Conservation (phyloP, 2,329 filamentous ascomycete species). For the Calonectria crousiana region DNA sequence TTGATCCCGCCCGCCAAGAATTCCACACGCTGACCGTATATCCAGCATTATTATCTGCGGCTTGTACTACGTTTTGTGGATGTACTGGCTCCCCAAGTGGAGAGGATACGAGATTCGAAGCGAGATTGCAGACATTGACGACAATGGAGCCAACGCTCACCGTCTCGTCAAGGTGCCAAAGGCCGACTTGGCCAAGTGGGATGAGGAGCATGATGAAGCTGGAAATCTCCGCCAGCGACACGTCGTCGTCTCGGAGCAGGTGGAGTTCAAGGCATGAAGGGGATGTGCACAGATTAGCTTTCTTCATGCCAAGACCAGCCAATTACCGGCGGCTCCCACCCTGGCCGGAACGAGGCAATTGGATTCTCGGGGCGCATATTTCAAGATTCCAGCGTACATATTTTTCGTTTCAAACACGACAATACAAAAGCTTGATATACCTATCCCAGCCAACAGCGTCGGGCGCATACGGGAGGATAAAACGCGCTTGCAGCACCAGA, state of each 20-base stretch:
- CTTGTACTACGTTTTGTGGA: conserved; percentile 72
- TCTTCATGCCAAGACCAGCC: neutral
- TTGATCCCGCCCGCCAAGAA: conserved; percentile 30
- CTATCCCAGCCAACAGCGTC: neutral
- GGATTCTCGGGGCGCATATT: neutral
- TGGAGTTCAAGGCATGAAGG: neutral
- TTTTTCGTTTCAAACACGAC: neutral
- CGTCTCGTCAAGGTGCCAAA: conserved; percentile 66
- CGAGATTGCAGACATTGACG: conserved; percentile 59
- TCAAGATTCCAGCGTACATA: neutral
- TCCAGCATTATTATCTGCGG: conserved; percentile 65
- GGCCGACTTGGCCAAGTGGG: conserved; percentile 65
- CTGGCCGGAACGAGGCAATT: neutral
- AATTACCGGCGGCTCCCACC: neutral
- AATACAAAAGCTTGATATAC: neutral
- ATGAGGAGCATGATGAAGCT: conserved; percentile 66
- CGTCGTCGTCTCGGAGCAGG: neutral
- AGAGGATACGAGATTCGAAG: conserved; percentile 67
- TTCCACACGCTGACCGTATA: neutral
- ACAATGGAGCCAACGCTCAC: conserved; percentile 55
- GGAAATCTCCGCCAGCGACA: conserved; percentile 38
- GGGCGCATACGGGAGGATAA: neutral
- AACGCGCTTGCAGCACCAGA: neutral
- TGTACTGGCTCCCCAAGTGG: conserved; percentile 65
- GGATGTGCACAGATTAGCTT: neutral